phyloP scores from a whole-genome alignment of 1,284 basidiomycete species.

The Bondarzewia mesenterica region DNA sequence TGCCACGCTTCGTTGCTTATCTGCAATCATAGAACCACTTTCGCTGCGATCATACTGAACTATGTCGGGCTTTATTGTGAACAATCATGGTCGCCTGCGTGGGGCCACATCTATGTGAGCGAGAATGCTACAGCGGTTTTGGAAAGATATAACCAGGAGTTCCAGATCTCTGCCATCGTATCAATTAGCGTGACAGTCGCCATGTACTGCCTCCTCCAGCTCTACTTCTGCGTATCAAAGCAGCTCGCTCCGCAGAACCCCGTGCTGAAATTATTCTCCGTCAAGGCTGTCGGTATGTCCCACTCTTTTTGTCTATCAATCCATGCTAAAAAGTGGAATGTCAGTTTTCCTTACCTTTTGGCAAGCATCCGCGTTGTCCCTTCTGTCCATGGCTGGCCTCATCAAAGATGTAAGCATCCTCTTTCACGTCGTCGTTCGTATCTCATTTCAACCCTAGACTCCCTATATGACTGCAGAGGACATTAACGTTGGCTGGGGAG shows the following conservation, averaged over 20 bases:
- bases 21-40: conserved; percentile 39
- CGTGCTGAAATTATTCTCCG: conserved; percentile 63
- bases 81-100: conserved; percentile 58
- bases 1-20: not conserved
- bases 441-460: conserved; percentile 29
- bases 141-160: not conserved
- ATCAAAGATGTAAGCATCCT: conserved; percentile 52
- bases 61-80: conserved; percentile 67
- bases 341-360: conserved; percentile 75
- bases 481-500: conserved; percentile 67
- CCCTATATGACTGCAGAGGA: conserved; percentile 67
- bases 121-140: conserved; percentile 3
- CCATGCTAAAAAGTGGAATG: not conserved
- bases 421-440: not conserved
- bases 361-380: conserved; percentile 59
- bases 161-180: conserved; percentile 52
- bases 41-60: conserved; percentile 57
- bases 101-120: conserved; percentile 63
- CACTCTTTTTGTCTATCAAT: not conserved
- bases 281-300: conserved; percentile 61
- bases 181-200: conserved; percentile 72
- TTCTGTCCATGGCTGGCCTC: conserved; percentile 52
- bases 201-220: conserved; percentile 76
- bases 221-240: conserved; percentile 54
- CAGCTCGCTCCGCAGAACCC: conserved; percentile 56